Percentiles rank a stretch among this genome's conserved stretches.
phyloP scores from a whole-genome alignment of 371 early-diverging fungal species.

The Smittium mucronatum region DNA sequence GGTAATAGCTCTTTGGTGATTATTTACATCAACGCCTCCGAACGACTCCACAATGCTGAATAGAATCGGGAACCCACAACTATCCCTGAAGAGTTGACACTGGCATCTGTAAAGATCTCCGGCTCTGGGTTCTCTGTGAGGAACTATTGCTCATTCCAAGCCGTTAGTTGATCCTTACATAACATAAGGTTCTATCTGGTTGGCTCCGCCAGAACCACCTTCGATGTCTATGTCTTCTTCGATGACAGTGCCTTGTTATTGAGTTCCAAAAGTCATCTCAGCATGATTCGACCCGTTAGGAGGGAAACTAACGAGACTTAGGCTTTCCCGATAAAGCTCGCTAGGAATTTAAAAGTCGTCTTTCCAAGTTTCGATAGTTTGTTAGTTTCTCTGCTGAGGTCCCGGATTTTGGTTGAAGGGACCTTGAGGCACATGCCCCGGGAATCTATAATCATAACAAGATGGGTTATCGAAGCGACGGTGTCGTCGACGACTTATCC shows the following conservation, averaged over 20 bases:
- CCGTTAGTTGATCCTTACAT: too few relatives aligned
- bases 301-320: constrained; percentile 4
- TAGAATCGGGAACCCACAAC: too few relatives aligned
- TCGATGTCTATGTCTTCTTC: background rate
- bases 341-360: constrained; percentile 6
- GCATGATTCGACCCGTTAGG: background rate
- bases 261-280: constrained; percentile 1
- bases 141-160: too few relatives aligned
- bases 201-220: background rate
- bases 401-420: too few relatives aligned
- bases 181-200: constrained; percentile 1
- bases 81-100: too few relatives aligned
- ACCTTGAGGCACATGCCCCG: background rate
- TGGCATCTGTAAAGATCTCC: too few relatives aligned
- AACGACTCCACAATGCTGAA: too few relatives aligned
- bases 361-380: background rate
- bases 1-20: too few relatives aligned
- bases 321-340: constrained; percentile 12
- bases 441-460: constrained; percentile 30
- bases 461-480: constrained; percentile 27
- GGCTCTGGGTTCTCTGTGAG: too few relatives aligned
- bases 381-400: background rate
- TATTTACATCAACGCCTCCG: too few relatives aligned
- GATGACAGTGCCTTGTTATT: too few relatives aligned
- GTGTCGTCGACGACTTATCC: too few relatives aligned